A percentile compares a stretch with the other conserved stretches of the same genome.
Conservation (phyloP, 768 basidiomycete genomes). For the Macrolepiota albuminosa region DNA sequence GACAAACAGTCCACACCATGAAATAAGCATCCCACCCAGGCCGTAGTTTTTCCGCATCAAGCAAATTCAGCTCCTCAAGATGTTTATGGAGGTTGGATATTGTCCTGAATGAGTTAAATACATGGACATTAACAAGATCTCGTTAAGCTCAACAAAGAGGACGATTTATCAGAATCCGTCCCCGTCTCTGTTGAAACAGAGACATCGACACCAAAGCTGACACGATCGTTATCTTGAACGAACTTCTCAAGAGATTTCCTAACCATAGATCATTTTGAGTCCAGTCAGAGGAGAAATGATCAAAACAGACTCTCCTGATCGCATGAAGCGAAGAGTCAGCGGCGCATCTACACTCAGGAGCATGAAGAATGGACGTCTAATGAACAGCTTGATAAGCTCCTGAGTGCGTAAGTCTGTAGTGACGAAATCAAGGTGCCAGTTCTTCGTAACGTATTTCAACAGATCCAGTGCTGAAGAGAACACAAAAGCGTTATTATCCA, state of each 20-base stretch:
- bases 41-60: constrained; percentile 70
- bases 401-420: constrained; percentile 64
- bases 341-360: constrained; percentile 84
- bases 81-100: constrained; percentile 52
- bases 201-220: constrained; percentile 50
- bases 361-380: constrained; percentile 87
- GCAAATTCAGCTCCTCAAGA: constrained; percentile 64
- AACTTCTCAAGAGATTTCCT: constrained; percentile 63
- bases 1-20: constrained; percentile 56
- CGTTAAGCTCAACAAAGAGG: constrained; percentile 19
- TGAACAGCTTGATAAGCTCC: constrained; percentile 59
- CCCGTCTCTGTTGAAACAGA: constrained; percentile 9
- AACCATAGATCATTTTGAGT: neutral
- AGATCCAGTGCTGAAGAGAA: constrained; percentile 50
- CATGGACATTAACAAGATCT: constrained; percentile 54
- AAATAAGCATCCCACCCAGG: constrained; percentile 97
- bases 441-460: constrained; percentile 69
- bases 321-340: constrained; percentile 58
- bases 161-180: constrained; percentile 17
- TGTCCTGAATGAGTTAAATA: constrained; percentile 61
- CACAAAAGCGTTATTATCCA: constrained; percentile 17
- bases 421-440: constrained; percentile 81
- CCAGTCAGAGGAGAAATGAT: neutral
- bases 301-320: constrained; percentile 46
- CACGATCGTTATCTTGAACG: constrained; percentile 62